phyloP scores from a whole-genome alignment of 352 stramenopile genomes.

The Lagenidium giganteum region DNA sequence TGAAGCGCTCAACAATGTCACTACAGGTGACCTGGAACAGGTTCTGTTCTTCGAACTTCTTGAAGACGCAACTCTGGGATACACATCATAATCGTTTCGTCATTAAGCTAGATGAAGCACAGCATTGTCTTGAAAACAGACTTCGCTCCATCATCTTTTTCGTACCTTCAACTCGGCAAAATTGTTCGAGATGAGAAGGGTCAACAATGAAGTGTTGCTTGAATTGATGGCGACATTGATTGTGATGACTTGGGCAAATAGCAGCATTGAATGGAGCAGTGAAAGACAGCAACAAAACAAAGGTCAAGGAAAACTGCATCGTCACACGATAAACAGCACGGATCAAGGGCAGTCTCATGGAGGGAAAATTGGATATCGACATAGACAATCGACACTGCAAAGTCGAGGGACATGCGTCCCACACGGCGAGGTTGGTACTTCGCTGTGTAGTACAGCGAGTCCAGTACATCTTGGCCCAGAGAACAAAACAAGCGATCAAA shows the following conservation, averaged over 20 bases:
- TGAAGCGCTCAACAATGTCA: constrained; percentile 98
- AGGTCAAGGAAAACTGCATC: constrained; percentile 22
- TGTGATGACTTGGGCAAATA: constrained; percentile 97
- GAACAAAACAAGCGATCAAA: constrained; percentile 96
- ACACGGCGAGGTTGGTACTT: constrained; percentile 73
- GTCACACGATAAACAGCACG: constrained; percentile 10
- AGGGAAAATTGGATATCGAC: constrained; percentile 44
- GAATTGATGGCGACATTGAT: constrained; percentile 97
- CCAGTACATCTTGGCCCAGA: constrained; percentile 96
- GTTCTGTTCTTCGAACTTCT: constrained; percentile 95
- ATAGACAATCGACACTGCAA: constrained; percentile 69
- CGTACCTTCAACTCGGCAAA: constrained; percentile 97
- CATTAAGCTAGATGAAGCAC: no score
- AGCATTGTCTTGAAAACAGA: constrained; percentile 5
- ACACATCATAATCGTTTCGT: no score
- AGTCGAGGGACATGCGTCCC: constrained; percentile 72
- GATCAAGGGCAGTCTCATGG: not conserved
- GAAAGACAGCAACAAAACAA: no score
- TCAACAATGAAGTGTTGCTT: constrained; percentile 92
- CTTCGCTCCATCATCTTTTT: not conserved
- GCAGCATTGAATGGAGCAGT: constrained; percentile 90
- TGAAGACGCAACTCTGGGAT: constrained; percentile 91
- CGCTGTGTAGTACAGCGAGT: constrained; percentile 91
- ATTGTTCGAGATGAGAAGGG: constrained; percentile 96
- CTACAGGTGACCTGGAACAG: constrained; percentile 98